Evolutionary conservation across 495 filamentous ascomycete species (phyloP), one percentile per base, ranked within the genome.

Genomic region (Podospora pseudocomata): DNA sequence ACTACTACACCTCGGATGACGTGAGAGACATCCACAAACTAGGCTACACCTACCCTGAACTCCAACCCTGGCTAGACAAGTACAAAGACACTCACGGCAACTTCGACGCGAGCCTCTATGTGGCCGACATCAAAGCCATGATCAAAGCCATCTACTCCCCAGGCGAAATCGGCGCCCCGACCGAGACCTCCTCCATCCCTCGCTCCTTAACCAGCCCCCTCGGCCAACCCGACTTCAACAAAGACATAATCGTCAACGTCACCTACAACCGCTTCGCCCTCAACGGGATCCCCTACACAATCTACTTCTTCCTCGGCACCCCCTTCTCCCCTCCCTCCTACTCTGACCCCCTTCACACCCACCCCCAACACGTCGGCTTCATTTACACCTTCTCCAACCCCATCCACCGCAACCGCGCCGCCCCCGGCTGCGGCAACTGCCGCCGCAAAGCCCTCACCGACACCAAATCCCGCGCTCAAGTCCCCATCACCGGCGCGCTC

Each of bases 331-430:
- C 23, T 7, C n/a, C n/a, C 7, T 20, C n/a, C 3, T 20, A 58
- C 18, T 20, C n/a, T 0, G 55, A 26, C n/a, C n/a, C 55, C n/a
- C 23, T 19, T 1, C 55, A 58, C 5, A 19, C n/a, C n/a, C 55
- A 58, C 55, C 55, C 55, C 55, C 55, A 58, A 13, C 55, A 58
- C n/a, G n/a, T 58, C 55, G 55, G 55, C n/a, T 58, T 58, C 55
- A 18, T 58, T 5, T 58, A 58, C 23, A 58, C 55, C n/a, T 58
- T 58, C 55, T 58, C 55, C 55, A 58, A 58, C 55, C 55, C 55
- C 4, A 58, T 58, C 55, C 18, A 58, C 55, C 55, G 55, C 55
- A 58, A 58, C 55, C 55, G 55, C 55, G 55, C 55, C 55, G 55
- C 55, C n/a, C 54, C 55, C 55, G 55, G 55, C 18, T 58, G 55